Percentiles rank a stretch among this genome's conserved stretches.
phyloP scores from a whole-genome alignment of 2,329 filamentous ascomycete species.

The Fusarium sp. region DNA sequence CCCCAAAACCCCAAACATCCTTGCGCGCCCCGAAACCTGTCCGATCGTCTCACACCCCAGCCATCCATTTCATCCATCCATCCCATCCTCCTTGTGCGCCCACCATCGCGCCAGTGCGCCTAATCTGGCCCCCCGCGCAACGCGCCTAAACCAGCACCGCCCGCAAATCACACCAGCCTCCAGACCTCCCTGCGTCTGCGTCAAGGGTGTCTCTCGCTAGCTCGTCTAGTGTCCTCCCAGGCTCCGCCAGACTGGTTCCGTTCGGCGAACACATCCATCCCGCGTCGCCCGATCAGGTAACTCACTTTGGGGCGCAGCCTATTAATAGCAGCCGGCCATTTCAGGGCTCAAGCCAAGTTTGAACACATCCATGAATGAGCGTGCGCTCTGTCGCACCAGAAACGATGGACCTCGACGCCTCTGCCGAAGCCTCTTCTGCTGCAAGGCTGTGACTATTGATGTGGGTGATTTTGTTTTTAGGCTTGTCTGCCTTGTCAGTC shows the following conservation, averaged over 20 bases:
- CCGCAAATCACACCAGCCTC: constrained; percentile 37
- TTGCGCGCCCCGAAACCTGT: constrained; percentile 7
- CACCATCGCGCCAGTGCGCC: constrained; percentile 40
- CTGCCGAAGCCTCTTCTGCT: constrained; percentile 31
- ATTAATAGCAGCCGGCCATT: constrained; percentile 34
- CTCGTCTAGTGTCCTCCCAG: not conserved
- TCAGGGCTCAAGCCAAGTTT: constrained; percentile 12
- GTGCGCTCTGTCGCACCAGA: constrained; percentile 7
- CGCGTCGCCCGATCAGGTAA: constrained; percentile 31
- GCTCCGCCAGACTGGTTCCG: constrained; percentile 16
- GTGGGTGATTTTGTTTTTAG: constrained; percentile 5
- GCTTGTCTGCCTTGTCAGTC: constrained; percentile 38
- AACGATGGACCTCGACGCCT: constrained; percentile 16
- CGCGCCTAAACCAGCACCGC: constrained; percentile 37
- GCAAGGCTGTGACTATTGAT: constrained; percentile 37
- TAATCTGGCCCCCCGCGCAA: constrained; percentile 18
- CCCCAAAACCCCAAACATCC: constrained; percentile 7
- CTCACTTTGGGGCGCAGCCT: constrained; percentile 19
- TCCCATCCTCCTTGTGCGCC: not conserved
- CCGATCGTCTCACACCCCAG: constrained; percentile 30
- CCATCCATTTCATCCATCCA: constrained; percentile 7
- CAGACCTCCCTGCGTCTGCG: constrained; percentile 30
- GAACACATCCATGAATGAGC: not conserved
- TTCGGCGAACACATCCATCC: constrained; percentile 18
- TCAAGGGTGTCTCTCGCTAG: constrained; percentile 7